Conservation (phyloP, 2,329 filamentous ascomycete species). For the Sclerotinia minor region DNA sequence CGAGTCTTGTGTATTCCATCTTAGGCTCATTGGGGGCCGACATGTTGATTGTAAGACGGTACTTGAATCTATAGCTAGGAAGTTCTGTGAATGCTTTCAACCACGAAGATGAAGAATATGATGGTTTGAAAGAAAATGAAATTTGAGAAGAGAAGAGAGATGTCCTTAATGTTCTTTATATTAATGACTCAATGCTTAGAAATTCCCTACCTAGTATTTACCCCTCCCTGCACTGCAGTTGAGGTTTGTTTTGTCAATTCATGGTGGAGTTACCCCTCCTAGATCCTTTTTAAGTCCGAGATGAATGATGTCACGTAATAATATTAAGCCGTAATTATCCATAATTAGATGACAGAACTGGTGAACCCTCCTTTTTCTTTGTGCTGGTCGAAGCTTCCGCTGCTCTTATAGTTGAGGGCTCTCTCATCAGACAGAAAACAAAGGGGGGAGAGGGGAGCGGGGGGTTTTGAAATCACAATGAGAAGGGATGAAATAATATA, state of each 20-base stretch:
- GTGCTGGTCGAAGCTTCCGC: not conserved
- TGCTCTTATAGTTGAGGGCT: not conserved
- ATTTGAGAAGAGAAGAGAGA: not conserved
- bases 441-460: no score
- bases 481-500: not conserved
- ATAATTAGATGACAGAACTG: not conserved
- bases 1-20: slow-evolving; percentile 45
- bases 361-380: not conserved
- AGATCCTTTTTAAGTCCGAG: not conserved
- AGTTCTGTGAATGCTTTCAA: not conserved
- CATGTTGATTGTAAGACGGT: slow-evolving; percentile 21
- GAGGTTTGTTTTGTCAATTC: not conserved
- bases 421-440: not conserved
- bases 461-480: not conserved
- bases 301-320: not conserved
- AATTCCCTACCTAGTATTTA: not conserved
- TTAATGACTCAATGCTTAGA: not conserved
- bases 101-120: not conserved
- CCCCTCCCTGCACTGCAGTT: not conserved
- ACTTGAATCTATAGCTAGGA: not conserved
- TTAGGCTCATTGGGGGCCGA: slow-evolving; percentile 24
- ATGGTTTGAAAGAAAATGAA: not conserved
- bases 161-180: not conserved
- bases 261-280: slow-evolving; percentile 5
- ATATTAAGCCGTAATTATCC: not conserved